Evolutionary conservation across 1,284 basidiomycete species (phyloP), one percentile per base, ranked within the genome.

Genomic region (Pterulicium gracile): DNA sequence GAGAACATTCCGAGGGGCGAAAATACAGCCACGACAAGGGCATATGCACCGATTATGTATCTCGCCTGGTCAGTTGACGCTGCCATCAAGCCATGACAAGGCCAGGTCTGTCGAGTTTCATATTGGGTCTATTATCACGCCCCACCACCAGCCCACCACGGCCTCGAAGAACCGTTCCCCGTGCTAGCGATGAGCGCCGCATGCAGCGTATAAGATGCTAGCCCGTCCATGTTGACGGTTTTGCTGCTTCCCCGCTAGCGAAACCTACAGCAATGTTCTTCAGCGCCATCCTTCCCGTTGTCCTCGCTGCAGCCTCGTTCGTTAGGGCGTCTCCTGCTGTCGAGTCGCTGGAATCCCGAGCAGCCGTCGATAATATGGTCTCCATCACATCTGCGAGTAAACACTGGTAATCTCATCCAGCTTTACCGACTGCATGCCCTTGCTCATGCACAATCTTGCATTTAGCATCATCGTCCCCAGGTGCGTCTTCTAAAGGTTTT

Each of bases 1-100:
- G 47, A 50, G 45, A 49, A 44, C 36, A 35, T 39, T 42, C 47
- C 50, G 43, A 32, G 27, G 10, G 7, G 27, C 7, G 27, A n/a
- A n/a, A n/a, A n/a, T n/a, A n/a, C n/a, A n/a, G n/a, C n/a, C n/a
- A n/a, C n/a, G n/a, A n/a, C n/a, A n/a, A n/a, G n/a, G n/a, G n/a
- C n/a, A n/a, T n/a, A n/a, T n/a, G n/a, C n/a, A n/a, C n/a, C n/a
- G n/a, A n/a, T n/a, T n/a, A n/a, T n/a, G n/a, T n/a, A n/a, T n/a
- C n/a, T n/a, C n/a, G n/a, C n/a, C n/a, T n/a, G n/a, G n/a, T n/a
- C n/a, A n/a, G n/a, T n/a, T n/a, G n/a, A n/a, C n/a, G n/a, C n/a
- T n/a, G n/a, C n/a, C n/a, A n/a, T n/a, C 27, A 32, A 32, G 27
- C 27, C 27, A 7, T 10, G 27, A 32, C n/a, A 32, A n/a, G 27